phyloP scores from a whole-genome alignment of 768 basidiomycete genomes.

The Austroboletus eburneus region DNA sequence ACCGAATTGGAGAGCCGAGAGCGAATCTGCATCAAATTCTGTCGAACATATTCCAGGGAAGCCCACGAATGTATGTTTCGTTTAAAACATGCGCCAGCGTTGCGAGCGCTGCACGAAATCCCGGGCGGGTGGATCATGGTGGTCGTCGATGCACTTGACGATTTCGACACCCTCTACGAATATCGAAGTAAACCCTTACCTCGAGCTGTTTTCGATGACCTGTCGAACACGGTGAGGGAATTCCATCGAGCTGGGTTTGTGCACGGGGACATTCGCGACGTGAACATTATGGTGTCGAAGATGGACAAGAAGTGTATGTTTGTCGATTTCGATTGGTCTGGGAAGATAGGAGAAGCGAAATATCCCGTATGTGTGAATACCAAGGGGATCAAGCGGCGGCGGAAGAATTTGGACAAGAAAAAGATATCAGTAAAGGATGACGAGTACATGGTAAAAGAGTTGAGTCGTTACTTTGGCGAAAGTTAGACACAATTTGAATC shows the following conservation, averaged over 20 bases:
- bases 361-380: slow-evolving; percentile 17
- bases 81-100: background rate
- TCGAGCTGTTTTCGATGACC: background rate
- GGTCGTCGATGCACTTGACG: background rate
- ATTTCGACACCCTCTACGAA: background rate
- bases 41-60: background rate
- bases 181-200: background rate
- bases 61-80: background rate
- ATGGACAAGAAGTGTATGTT: slow-evolving; percentile 10
- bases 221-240: background rate
- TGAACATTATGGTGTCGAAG: slow-evolving; percentile 20
- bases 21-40: background rate
- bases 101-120: background rate
- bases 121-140: background rate
- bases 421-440: background rate
- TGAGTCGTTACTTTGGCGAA: too few relatives aligned
- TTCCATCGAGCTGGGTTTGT: slow-evolving; percentile 16
- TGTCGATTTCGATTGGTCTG: slow-evolving; percentile 31
- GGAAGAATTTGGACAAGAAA: background rate
- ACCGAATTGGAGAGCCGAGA: background rate
- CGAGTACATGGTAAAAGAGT: background rate
- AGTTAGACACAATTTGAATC: too few relatives aligned
- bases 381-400: background rate
- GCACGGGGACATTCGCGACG: slow-evolving; percentile 22
- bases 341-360: slow-evolving; percentile 12